Percentiles rank a stretch among this genome's conserved stretches.
phyloP scores from a whole-genome alignment of 2,329 filamentous ascomycete genomes.

The Monosporascus sp. region DNA sequence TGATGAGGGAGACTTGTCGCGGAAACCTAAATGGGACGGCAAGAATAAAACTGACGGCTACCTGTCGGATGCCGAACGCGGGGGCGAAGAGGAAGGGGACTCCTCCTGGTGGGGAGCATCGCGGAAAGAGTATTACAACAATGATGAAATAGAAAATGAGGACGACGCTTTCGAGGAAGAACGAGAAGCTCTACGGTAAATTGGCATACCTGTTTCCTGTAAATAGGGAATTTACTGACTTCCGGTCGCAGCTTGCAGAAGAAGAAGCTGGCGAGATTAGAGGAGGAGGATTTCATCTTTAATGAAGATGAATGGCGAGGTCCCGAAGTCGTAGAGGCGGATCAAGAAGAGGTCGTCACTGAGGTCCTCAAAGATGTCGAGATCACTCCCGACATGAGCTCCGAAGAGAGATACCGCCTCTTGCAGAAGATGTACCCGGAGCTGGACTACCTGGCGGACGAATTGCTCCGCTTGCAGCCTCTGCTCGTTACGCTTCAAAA shows the following conservation, averaged over 20 bases:
- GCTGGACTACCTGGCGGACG: slow-evolving; percentile 78
- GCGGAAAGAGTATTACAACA: slow-evolving; percentile 88
- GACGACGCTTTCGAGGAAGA: slow-evolving; percentile 79
- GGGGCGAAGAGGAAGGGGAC: slow-evolving; percentile 46
- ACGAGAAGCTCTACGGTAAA: slow-evolving; percentile 70
- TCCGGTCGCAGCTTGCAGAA: slow-evolving; percentile 57
- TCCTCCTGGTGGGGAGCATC: slow-evolving; percentile 81
- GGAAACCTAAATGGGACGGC: slow-evolving; percentile 19
- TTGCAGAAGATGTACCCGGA: slow-evolving; percentile 83
- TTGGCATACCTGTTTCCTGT: not conserved
- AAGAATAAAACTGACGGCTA: slow-evolving; percentile 20
- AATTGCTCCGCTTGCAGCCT: slow-evolving; percentile 69
- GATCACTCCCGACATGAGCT: slow-evolving; percentile 72
- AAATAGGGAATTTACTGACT: not conserved
- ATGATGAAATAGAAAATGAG: slow-evolving; percentile 54
- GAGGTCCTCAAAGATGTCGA: slow-evolving; percentile 82
- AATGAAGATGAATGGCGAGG: slow-evolving; percentile 83
- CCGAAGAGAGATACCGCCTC: slow-evolving; percentile 69
- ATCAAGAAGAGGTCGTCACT: slow-evolving; percentile 61
- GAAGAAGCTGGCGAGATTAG: slow-evolving; percentile 86
- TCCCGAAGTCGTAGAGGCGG: slow-evolving; percentile 43
- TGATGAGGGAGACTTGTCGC: slow-evolving; percentile 46
- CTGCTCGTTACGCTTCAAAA: slow-evolving; percentile 54
- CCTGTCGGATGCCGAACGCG: slow-evolving; percentile 33
- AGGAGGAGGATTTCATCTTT: slow-evolving; percentile 87